Base-by-base conservation (phyloP, 208 protist genomes). In the Angomonas ambiguus region DNA sequence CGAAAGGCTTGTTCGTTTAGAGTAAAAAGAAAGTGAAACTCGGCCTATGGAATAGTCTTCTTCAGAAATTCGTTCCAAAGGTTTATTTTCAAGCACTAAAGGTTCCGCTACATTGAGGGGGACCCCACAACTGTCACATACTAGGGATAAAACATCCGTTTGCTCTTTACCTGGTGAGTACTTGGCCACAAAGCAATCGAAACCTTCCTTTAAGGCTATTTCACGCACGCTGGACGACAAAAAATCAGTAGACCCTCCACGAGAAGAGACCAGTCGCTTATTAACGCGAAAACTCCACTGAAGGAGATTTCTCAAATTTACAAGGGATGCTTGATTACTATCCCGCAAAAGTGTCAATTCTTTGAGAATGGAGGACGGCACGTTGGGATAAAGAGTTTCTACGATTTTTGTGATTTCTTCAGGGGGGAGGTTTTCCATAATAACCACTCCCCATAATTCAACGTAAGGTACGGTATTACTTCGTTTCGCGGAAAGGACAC, bases 281-380 rank as follows among this genome's bases (percentile, higher is more conserved):
- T 74, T 72, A 35, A 97, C 89, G 53, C 97, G 78, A 24, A 74
- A 76, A 71, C 85, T 87, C 96, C 97, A 99, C 69, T 97, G 95
- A 18, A 98, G 69, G 28, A 99, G 68, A 53, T 91, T 93, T 30
- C 97, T 79, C n/a, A 90, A 61, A 51, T 74, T 87, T 13, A 88
- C 64, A 18, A 91, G 57, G 10, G 76, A 69, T 32, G 59, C 62
- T 25, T 67, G 61, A 33, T 59, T 60, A n/a, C 60, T 62, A 6
- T 69, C 58, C 33, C 55, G 57, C 2, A 92, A 33, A 2, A 57
- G 71, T 2, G 84, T 71, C 25, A 95, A 62, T 31, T 72, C 67
- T 35, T 74, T 63, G 5, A 88, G 69, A 55, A 87, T 69, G 11
- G 62, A 64, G 38, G 62, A 33, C 2, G 87, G 87, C 38, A 93